A percentile compares a stretch with the other conserved stretches of the same genome.
phyloP scores from a whole-genome alignment of 768 basidiomycete species.

The Phylloporus rhodoxanthus region DNA sequence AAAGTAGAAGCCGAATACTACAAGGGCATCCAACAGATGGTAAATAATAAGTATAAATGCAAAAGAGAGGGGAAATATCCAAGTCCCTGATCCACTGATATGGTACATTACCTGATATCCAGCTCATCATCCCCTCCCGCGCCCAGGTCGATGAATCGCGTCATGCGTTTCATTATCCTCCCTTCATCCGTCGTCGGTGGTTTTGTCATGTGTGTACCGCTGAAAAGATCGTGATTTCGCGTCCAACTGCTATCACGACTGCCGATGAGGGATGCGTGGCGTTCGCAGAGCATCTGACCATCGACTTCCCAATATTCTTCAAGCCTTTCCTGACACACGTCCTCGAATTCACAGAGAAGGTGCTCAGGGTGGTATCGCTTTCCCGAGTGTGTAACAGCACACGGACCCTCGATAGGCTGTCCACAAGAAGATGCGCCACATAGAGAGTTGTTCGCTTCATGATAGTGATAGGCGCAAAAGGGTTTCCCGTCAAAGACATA shows the following conservation, averaged over 20 bases:
- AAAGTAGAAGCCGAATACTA: constrained; percentile 15
- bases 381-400: constrained; percentile 78
- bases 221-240: constrained; percentile 11
- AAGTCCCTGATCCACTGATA: constrained; percentile 16
- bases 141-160: constrained; percentile 72
- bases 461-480: constrained; percentile 88
- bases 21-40: constrained; percentile 14
- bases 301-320: constrained; percentile 90
- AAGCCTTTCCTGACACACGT: constrained; percentile 48
- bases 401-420: constrained; percentile 89
- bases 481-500: constrained; percentile 90
- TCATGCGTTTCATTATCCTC: constrained; percentile 70
- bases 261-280: constrained; percentile 48
- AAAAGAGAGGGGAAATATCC: background rate
- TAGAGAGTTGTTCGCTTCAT: constrained; percentile 84
- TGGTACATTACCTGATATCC: constrained; percentile 30
- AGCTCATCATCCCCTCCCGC: constrained; percentile 24
- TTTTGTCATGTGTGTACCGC: constrained; percentile 6
- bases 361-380: constrained; percentile 86
- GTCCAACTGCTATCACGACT: constrained; percentile 20
- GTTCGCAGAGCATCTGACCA: constrained; percentile 79
- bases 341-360: constrained; percentile 71
- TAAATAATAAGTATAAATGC: constrained; percentile 18
- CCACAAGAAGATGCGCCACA: constrained; percentile 76
- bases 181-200: constrained; percentile 30